phyloP scores from a whole-genome alignment of 169 alveolate genomes.

The Fabrea salina region DNA sequence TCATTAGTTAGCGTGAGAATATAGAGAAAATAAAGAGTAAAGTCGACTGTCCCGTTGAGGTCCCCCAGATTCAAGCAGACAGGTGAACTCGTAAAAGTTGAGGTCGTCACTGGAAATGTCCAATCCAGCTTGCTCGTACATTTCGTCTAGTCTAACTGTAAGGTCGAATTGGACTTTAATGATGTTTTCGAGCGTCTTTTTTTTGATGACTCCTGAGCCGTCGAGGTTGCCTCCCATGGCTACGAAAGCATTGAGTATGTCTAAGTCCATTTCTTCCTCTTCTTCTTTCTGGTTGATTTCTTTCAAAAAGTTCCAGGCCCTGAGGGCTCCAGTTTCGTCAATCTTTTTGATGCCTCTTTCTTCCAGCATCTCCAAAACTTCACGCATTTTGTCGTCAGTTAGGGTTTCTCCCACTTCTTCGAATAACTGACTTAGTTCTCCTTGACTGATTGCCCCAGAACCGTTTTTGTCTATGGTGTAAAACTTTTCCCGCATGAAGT shows the following conservation, averaged over 20 bases:
- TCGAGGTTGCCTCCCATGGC: constrained; percentile 20
- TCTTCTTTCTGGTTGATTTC: constrained; percentile 1
- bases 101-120: not conserved
- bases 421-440: not conserved
- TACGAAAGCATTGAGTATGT: constrained; percentile 8
- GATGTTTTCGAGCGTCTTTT: not conserved
- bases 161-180: not conserved
- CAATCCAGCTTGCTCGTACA: constrained; percentile 11
- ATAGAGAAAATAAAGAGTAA: not conserved
- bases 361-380: not conserved
- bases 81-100: not conserved
- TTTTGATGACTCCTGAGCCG: not conserved
- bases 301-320: constrained; percentile 7
- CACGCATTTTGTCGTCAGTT: not conserved
- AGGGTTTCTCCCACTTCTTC: not conserved
- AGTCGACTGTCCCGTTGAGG: not conserved
- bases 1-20: too few species aligned
- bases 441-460: not conserved
- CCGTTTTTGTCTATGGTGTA: not conserved
- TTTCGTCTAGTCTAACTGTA: not conserved
- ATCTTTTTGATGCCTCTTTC: not conserved
- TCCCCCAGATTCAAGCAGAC: constrained; percentile 5
- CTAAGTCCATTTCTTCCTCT: constrained; percentile 4
- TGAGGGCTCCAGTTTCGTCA: not conserved
- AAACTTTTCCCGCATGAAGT: not conserved